phyloP scores from a whole-genome alignment of 73 alveolate genomes.

The Tetrahymena malaccensis region DNA sequence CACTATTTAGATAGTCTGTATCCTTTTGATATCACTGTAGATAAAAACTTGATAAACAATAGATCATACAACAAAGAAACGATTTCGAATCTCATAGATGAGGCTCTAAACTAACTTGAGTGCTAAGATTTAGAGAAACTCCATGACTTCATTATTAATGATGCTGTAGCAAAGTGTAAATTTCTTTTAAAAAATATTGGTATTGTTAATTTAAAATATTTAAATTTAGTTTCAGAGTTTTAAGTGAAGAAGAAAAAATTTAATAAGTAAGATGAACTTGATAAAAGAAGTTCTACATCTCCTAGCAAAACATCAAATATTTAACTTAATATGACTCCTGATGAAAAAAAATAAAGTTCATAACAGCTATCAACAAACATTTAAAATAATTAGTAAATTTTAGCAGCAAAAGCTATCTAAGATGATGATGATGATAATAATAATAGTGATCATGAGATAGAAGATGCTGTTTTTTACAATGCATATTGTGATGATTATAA shows the following conservation, averaged over 20 bases:
- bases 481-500: neutral
- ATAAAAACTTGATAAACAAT: neutral
- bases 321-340: neutral
- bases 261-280: neutral
- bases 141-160: neutral
- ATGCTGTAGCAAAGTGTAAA: neutral
- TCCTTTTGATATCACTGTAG: neutral
- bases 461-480: neutral
- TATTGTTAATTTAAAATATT: neutral
- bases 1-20: neutral
- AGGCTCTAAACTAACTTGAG: neutral
- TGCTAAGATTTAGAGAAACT: neutral
- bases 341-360: neutral
- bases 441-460: neutral
- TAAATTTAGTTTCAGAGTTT: neutral
- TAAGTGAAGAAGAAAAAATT: neutral
- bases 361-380: neutral
- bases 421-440: neutral
- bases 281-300: neutral
- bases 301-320: neutral
- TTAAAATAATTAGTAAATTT: neutral
- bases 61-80: neutral
- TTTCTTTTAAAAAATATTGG: neutral
- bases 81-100: neutral
- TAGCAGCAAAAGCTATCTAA: neutral